These are phyloP conservation scores for Podospora sp. DNA, from an alignment of 495 filamentous ascomycete species.

Conservation along the genomic window DNA sequence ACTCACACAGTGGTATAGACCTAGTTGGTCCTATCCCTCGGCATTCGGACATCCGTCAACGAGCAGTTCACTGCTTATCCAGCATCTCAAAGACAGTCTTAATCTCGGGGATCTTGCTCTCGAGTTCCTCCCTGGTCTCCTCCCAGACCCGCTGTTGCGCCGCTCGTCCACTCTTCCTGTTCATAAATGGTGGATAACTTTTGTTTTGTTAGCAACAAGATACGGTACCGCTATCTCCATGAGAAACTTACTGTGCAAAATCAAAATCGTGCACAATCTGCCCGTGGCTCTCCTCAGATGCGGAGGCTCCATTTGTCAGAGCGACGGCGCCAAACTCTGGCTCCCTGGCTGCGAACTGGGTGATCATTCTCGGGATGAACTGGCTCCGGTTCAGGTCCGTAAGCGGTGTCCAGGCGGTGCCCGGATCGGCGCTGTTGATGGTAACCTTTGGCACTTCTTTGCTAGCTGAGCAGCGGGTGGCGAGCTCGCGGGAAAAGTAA, in stretches of 20 bases:
- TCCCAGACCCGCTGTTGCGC: slow-evolving; percentile 30
- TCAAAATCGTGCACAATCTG: slow-evolving; percentile 32
- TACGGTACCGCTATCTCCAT: background rate
- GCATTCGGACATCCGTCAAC: too few relatives aligned
- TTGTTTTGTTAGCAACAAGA: background rate
- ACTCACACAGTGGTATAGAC: too few relatives aligned
- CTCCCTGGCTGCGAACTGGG: slow-evolving; percentile 27
- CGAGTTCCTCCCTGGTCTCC: slow-evolving; percentile 29
- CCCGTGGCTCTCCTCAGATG: slow-evolving; percentile 19
- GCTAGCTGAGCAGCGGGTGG: slow-evolving; percentile 17
- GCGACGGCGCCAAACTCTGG: slow-evolving; percentile 19
- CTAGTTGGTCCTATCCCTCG: too few relatives aligned
- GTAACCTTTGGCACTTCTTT: slow-evolving; percentile 18
- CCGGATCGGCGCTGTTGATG: slow-evolving; percentile 32
- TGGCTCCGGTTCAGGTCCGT: slow-evolving; percentile 21
- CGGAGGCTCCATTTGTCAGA: slow-evolving; percentile 27
- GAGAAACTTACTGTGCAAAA: slow-evolving; percentile 18
- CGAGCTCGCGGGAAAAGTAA: slow-evolving; percentile 33
- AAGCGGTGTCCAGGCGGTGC: slow-evolving; percentile 27
- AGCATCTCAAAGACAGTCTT: slow-evolving; percentile 26
- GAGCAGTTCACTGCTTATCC: background rate
- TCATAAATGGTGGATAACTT: slow-evolving; percentile 31
- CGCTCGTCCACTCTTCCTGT: slow-evolving; percentile 27
- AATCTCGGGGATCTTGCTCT: slow-evolving; percentile 27
- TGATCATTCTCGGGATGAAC: slow-evolving; percentile 28